A percentile compares a stretch with the other conserved stretches of the same genome.
Evolutionary conservation across 208 protist genomes (phyloP).

Genomic region (Acanthamoeba lenticulata): DNA sequence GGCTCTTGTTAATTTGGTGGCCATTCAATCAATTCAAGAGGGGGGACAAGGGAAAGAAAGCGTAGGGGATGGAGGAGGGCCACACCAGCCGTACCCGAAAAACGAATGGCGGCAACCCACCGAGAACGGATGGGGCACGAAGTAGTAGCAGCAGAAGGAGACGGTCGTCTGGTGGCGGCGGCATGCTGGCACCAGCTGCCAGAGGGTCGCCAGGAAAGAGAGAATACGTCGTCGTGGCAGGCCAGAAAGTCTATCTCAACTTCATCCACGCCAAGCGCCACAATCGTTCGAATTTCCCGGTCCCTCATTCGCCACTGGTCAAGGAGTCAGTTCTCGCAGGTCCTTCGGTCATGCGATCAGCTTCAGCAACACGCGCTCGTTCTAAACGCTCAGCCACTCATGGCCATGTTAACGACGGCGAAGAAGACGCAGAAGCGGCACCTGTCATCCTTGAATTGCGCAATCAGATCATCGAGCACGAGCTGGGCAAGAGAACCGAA

Average conservation of each 20-base stretch:
- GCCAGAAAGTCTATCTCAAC: conserved; percentile 39
- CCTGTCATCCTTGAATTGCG: conserved; percentile 12
- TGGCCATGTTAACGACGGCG: neutral
- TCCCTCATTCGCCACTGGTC: neutral
- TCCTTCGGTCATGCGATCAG: neutral
- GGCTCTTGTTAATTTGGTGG: neutral
- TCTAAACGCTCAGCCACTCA: neutral
- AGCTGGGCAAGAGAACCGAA: neutral
- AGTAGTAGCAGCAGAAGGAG: neutral
- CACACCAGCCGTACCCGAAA: neutral
- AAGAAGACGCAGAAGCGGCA: neutral
- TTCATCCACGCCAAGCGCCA: conserved; percentile 9
- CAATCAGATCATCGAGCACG: conserved; percentile 39
- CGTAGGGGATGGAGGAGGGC: neutral
- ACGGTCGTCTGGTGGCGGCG: neutral
- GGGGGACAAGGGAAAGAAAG: neutral
- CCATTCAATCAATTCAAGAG: neutral
- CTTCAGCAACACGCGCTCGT: neutral
- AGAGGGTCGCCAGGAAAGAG: neutral
- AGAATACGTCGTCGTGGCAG: neutral
- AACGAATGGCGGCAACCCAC: neutral
- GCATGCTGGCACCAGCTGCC: neutral
- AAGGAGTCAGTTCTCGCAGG: neutral
- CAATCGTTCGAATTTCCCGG: neutral
- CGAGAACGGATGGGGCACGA: neutral